Evolutionary conservation across 371 early-diverging fungal genomes (phyloP).

Genomic region (Mucor indicus): DNA sequence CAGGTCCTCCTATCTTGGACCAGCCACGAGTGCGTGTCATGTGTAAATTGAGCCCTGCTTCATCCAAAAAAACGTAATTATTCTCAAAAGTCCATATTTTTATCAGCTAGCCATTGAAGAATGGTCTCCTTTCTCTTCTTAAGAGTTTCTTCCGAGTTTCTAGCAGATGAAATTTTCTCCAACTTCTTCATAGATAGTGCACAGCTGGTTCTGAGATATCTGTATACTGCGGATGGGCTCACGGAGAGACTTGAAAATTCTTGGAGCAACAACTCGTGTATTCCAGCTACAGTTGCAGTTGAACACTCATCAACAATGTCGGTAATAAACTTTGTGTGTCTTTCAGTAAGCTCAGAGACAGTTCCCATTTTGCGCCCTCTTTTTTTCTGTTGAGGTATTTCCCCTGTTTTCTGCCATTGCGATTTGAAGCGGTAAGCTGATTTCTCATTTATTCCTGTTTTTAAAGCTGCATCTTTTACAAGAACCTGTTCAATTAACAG

Average conservation of each 20-base stretch:
- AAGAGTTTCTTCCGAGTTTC: neutral
- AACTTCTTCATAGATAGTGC: neutral
- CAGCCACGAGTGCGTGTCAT: constrained; percentile 5
- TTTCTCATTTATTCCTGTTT: constrained; percentile 2
- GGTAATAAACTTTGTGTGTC: neutral
- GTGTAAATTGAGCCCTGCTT: constrained; percentile 10
- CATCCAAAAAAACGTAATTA: constrained; percentile 8
- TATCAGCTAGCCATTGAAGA: neutral
- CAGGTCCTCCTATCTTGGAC: constrained; percentile 5
- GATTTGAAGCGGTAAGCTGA: constrained; percentile 3
- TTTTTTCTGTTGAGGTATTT: constrained; percentile 6
- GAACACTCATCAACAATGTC: neutral
- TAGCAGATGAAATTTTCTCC: neutral
- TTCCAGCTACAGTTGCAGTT: neutral
- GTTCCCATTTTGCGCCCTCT: constrained; percentile 4
- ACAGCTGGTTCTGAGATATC: neutral
- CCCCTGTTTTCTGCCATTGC: constrained; percentile 4
- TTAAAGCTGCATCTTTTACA: constrained; percentile 8
- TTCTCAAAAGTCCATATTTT: constrained; percentile 1
- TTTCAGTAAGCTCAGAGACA: constrained; percentile 12
- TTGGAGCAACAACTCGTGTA: neutral
- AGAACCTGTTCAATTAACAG: constrained; percentile 5
- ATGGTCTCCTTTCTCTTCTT: neutral
- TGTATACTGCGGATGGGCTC: neutral
- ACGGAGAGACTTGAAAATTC: neutral